Evolutionary conservation across 2,329 filamentous ascomycete species (phyloP).

Genomic region (Nothopassalora personata): DNA sequence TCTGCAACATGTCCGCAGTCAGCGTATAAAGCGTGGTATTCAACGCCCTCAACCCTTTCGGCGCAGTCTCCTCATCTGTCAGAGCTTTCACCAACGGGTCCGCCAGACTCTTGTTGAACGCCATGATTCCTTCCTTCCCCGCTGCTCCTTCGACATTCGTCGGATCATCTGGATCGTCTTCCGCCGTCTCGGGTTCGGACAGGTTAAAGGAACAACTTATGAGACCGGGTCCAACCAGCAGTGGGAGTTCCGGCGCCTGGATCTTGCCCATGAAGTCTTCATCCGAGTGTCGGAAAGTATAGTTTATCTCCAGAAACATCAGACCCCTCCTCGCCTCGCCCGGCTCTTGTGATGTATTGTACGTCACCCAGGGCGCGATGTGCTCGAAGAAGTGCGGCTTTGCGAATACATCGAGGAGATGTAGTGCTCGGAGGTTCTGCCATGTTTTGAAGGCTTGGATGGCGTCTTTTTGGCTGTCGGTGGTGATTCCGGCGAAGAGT

Average conservation of each 20-base stretch:
- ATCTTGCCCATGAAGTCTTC: constrained; percentile 40
- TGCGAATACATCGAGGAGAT: constrained; percentile 46
- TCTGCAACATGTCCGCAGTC: constrained; percentile 30
- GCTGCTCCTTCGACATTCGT: constrained; percentile 27
- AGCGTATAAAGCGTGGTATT: constrained; percentile 42
- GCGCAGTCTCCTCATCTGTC: constrained; percentile 31
- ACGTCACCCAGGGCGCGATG: constrained; percentile 29
- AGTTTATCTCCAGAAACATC: constrained; percentile 44
- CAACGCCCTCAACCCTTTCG: constrained; percentile 32
- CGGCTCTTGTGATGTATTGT: constrained; percentile 27
- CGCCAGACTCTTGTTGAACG: constrained; percentile 32
- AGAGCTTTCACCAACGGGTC: constrained; percentile 30
- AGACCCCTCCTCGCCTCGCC: constrained; percentile 31
- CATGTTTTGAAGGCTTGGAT: constrained; percentile 38
- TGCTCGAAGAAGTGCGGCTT: constrained; percentile 38
- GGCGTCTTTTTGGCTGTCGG: constrained; percentile 37
- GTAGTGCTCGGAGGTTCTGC: constrained; percentile 37
- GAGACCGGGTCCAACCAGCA: constrained; percentile 34
- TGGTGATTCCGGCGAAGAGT: constrained; percentile 41
- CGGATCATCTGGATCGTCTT: constrained; percentile 31
- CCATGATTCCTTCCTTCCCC: constrained; percentile 33
- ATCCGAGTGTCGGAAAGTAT: constrained; percentile 44
- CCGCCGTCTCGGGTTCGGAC: constrained; percentile 31
- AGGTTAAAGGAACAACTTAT: constrained; percentile 38
- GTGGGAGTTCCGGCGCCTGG: constrained; percentile 34